Conservation (phyloP, 257 asterid genomes). For the Fraxinus quadrangulata region DNA sequence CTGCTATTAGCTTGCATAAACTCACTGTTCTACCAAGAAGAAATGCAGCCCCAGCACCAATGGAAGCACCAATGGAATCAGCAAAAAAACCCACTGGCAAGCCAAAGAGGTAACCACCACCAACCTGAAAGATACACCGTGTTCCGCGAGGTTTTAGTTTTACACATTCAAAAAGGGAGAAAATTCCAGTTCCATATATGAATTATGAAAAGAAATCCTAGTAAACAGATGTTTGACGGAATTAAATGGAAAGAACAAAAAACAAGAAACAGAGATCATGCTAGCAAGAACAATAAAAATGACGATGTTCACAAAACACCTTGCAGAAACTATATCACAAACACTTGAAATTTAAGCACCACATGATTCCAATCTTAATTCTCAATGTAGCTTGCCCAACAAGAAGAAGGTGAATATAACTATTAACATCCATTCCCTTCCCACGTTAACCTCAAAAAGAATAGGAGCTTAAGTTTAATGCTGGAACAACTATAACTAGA, state of each 20-base stretch:
- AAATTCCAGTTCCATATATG: constrained; percentile 8
- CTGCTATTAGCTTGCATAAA: constrained; percentile 15
- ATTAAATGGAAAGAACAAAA: background rate
- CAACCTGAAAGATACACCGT: constrained; percentile 62
- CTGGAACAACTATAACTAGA: constrained; percentile 2
- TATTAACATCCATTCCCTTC: no score
- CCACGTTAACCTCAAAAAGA: background rate
- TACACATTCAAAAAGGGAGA: background rate
- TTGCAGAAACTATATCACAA: background rate
- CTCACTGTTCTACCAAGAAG: constrained; percentile 95
- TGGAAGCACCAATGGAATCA: constrained; percentile 91
- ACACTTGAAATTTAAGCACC: background rate
- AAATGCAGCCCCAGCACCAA: constrained; percentile 96
- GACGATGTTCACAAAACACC: background rate
- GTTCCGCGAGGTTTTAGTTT: constrained; percentile 27
- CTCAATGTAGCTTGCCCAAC: background rate
- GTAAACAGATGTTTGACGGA: constrained; percentile 9
- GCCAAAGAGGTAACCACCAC: constrained; percentile 98
- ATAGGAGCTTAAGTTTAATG: background rate
- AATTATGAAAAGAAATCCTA: background rate
- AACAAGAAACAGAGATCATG: background rate
- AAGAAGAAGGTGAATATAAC: background rate
- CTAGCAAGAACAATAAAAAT: background rate
- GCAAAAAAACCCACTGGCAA: constrained; percentile 95
- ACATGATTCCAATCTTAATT: constrained; percentile 7